phyloP scores from a whole-genome alignment of 306 rosid genomes.

The Argentina anserina region DNA sequence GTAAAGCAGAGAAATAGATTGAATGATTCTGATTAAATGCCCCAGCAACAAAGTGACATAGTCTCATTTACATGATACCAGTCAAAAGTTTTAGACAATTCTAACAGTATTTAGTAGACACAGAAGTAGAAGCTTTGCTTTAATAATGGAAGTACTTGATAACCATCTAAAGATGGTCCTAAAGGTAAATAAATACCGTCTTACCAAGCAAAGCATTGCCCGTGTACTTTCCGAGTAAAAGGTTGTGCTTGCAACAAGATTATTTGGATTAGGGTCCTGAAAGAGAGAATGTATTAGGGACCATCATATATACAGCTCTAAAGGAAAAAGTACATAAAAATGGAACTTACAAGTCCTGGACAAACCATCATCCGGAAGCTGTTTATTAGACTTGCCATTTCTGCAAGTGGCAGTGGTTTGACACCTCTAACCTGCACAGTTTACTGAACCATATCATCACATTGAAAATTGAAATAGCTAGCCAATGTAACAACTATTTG shows the following conservation, averaged over 20 bases:
- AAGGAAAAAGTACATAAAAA: constrained; percentile 5
- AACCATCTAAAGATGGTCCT: constrained; percentile 1
- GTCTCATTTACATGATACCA: background rate
- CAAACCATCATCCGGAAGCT: constrained; percentile 62
- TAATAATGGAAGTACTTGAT: background rate
- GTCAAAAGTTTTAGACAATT: background rate
- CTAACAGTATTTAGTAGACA: background rate
- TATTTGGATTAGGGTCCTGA: constrained; percentile 97
- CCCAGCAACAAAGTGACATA: background rate
- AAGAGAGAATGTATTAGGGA: constrained; percentile 28
- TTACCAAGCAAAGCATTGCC: constrained; percentile 97
- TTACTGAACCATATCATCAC: constrained; percentile 30
- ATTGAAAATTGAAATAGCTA: constrained; percentile 9
- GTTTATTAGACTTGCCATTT: constrained; percentile 77
- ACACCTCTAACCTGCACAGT: constrained; percentile 92
- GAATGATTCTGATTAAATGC: background rate
- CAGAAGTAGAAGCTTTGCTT: background rate
- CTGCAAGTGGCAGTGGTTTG: constrained; percentile 73
- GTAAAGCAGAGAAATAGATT: background rate
- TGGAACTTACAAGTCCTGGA: constrained; percentile 88
- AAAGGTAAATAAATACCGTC: constrained; percentile 24
- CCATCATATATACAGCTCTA: constrained; percentile 16
- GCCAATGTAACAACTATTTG: background rate
- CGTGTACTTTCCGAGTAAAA: constrained; percentile 88
- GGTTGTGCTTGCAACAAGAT: constrained; percentile 82